Evolutionary conservation across 1,139 yeast species (phyloP).

Genomic region (Blastobotrys persicus): DNA sequence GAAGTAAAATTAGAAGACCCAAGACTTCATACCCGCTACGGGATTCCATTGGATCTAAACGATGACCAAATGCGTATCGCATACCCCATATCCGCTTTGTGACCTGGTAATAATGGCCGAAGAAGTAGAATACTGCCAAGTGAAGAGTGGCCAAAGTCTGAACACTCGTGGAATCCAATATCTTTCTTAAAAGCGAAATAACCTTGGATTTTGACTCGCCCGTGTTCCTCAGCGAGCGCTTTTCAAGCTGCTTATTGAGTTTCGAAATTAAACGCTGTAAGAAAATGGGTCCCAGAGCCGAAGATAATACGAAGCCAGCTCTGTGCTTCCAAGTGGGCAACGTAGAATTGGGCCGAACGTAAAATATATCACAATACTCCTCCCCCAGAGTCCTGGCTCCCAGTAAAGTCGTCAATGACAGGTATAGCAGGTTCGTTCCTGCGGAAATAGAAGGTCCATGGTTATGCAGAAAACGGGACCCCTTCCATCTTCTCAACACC

Average conservation of each 20-base stretch:
- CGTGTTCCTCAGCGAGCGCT: not conserved
- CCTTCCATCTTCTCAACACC: constrained; percentile 54
- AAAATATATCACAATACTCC: constrained; percentile 84
- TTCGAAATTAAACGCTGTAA: constrained; percentile 16
- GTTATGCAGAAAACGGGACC: constrained; percentile 65
- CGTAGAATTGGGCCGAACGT: constrained; percentile 55
- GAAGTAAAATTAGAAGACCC: constrained; percentile 67
- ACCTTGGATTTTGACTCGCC: not conserved
- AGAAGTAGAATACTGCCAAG: constrained; percentile 75
- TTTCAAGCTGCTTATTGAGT: constrained; percentile 3
- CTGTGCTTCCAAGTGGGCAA: constrained; percentile 31
- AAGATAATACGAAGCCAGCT: constrained; percentile 34
- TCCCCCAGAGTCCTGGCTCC: constrained; percentile 89
- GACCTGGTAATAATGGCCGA: constrained; percentile 74
- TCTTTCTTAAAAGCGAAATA: constrained; percentile 6
- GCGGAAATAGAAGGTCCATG: constrained; percentile 63
- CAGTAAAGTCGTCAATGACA: constrained; percentile 65
- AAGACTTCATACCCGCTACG: constrained; percentile 70
- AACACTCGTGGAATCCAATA: constrained; percentile 19
- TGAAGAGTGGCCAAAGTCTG: constrained; percentile 50
- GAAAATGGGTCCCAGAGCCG: constrained; percentile 27
- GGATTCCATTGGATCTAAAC: constrained; percentile 33
- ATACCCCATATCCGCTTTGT: constrained; percentile 77
- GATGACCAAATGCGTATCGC: constrained; percentile 54
- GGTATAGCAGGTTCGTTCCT: constrained; percentile 57